phyloP scores from a whole-genome alignment of 768 basidiomycete genomes.

The Boletellus ananas region DNA sequence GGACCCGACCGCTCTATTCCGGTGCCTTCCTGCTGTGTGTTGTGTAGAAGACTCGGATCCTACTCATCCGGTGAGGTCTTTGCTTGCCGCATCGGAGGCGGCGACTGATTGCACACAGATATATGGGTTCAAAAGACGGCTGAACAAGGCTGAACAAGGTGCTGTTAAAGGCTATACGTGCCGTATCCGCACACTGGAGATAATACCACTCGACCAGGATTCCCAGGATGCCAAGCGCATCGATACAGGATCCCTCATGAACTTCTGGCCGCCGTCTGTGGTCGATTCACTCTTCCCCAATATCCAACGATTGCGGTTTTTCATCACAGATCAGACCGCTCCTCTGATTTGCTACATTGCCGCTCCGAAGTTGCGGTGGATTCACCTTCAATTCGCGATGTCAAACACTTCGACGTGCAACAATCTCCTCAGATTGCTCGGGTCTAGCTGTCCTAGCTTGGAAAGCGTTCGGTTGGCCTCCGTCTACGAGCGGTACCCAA shows the following conservation, averaged over 20 bases:
- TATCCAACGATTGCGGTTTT: not conserved
- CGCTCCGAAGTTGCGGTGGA: not conserved
- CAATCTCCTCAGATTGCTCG: not conserved
- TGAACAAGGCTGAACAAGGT: not conserved
- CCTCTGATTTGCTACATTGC: not conserved
- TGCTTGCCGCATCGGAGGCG: not conserved
- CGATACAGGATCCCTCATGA: not conserved
- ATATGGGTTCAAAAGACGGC: not conserved
- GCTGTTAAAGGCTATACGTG: not conserved
- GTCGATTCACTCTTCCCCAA: conserved; percentile 1
- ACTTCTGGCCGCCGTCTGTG: not conserved
- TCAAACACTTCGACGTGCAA: not conserved
- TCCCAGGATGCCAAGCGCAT: not conserved
- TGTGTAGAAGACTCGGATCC: no score
- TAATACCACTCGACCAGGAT: not conserved
- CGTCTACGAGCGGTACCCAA: no score
- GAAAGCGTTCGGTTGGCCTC: not conserved
- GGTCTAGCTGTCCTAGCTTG: not conserved
- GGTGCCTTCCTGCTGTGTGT: not conserved
- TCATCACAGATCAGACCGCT: not conserved
- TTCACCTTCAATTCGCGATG: not conserved
- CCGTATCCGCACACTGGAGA: not conserved
- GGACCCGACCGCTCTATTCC: not conserved
- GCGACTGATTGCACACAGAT: not conserved
- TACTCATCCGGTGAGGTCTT: not conserved